Evolutionary conservation across 2,329 filamentous ascomycete species (phyloP).

Genomic region (Sordariomycetes sp.): DNA sequence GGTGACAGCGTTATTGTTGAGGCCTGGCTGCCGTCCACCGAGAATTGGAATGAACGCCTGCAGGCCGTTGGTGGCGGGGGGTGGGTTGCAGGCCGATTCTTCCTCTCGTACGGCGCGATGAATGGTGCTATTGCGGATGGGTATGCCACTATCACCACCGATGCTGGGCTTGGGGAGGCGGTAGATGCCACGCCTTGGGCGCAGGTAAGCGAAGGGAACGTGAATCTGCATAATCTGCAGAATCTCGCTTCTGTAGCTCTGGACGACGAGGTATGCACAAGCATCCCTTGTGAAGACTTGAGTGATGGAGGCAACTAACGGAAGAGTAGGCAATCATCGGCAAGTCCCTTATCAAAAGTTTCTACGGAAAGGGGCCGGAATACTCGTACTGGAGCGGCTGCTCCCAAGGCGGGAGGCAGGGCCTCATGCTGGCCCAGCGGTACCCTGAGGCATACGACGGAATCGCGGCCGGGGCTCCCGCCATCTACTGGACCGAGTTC

Average conservation of each 20-base stretch:
- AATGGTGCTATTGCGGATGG: slow-evolving; percentile 8
- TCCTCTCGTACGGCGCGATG: slow-evolving; percentile 8
- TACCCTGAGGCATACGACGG: slow-evolving; percentile 41
- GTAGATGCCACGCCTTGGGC: slow-evolving; percentile 1
- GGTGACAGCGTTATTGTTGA: slow-evolving; percentile 12
- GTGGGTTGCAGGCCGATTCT: slow-evolving; percentile 12
- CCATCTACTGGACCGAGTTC: slow-evolving; percentile 21
- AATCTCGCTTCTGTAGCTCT: slow-evolving; percentile 14
- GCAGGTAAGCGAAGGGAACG: slow-evolving; percentile 3
- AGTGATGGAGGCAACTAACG: neutral
- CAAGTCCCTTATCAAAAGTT: slow-evolving; percentile 24
- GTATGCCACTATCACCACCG: slow-evolving; percentile 10
- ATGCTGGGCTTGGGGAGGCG: slow-evolving; percentile 8
- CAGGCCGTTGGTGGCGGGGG: slow-evolving; percentile 17
- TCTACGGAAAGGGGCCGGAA: slow-evolving; percentile 20
- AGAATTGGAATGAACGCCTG: slow-evolving; percentile 15
- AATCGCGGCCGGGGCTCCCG: slow-evolving; percentile 31
- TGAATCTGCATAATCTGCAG: slow-evolving; percentile 12
- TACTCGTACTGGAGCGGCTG: slow-evolving; percentile 38
- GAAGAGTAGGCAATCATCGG: slow-evolving; percentile 19
- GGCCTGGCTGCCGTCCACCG: slow-evolving; percentile 11
- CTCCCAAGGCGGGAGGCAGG: slow-evolving; percentile 42
- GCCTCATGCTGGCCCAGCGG: slow-evolving; percentile 33
- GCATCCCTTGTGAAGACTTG: neutral
- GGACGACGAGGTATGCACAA: slow-evolving; percentile 12